These are phyloP conservation scores for Draba incana DNA, from an alignment of 345 rosid genomes.

Conservation along the genomic window DNA sequence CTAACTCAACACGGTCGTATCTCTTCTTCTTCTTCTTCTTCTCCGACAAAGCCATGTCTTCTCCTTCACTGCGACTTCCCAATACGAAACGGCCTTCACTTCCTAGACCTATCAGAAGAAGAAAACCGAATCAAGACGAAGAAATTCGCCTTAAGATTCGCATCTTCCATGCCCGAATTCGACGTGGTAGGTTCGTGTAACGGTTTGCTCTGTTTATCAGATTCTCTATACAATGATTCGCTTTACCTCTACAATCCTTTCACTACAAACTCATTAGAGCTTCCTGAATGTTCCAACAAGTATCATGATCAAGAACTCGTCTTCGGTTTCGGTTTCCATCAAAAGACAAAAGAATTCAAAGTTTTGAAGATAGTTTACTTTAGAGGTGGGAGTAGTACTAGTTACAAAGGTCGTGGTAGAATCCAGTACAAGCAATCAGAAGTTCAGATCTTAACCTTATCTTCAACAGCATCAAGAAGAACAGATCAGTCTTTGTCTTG, in stretches of 20 bases:
- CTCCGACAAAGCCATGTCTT: constrained; percentile 49
- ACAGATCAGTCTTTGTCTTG: constrained; percentile 44
- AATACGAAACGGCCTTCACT: constrained; percentile 54
- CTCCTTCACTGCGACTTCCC: constrained; percentile 67
- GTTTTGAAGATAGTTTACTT: constrained; percentile 64
- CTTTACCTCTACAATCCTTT: constrained; percentile 63
- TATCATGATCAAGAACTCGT: constrained; percentile 53
- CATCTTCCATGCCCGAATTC: constrained; percentile 51
- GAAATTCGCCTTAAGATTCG: constrained; percentile 47
- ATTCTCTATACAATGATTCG: constrained; percentile 49
- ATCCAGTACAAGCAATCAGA: constrained; percentile 51
- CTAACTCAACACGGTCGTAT: constrained; percentile 45
- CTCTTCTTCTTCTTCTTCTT: constrained; percentile 41
- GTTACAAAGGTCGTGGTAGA: constrained; percentile 44
- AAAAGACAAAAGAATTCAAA: constrained; percentile 54
- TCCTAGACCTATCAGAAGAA: constrained; percentile 52
- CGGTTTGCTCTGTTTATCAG: constrained; percentile 60
- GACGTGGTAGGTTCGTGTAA: constrained; percentile 62
- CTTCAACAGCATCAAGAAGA: constrained; percentile 22
- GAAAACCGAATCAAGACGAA: constrained; percentile 42
- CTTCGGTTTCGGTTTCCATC: constrained; percentile 67
- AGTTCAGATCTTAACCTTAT: constrained; percentile 58
- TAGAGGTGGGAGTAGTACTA: constrained; percentile 37
- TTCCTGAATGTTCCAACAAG: constrained; percentile 47
- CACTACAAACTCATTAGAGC: constrained; percentile 46